Evolutionary conservation across 2,329 filamentous ascomycete genomes (phyloP).

Genomic region (Phialemoniopsis sp.): DNA sequence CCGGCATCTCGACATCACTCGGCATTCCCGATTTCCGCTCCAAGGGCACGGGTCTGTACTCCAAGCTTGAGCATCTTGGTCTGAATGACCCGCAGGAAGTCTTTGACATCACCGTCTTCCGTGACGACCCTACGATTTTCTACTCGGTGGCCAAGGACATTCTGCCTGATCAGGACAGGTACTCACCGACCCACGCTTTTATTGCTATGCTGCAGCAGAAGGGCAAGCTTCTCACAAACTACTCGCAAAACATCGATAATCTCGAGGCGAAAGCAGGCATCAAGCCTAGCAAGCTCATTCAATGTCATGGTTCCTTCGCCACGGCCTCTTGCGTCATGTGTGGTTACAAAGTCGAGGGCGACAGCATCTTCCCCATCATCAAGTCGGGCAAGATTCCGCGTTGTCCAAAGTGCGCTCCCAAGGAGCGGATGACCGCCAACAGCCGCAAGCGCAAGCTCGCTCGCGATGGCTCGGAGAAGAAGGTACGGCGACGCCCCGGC

Average conservation of each 20-base stretch:
- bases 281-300: conserved; percentile 74
- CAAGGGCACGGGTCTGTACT: conserved; percentile 87
- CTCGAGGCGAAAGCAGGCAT: conserved; percentile 87
- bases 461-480: conserved; percentile 29
- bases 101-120: conserved; percentile 86
- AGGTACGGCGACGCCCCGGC: conserved; percentile 30
- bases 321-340: conserved; percentile 88
- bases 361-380: conserved; percentile 76
- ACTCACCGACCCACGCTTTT: conserved; percentile 90
- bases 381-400: conserved; percentile 70
- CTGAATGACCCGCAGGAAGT: conserved; percentile 86
- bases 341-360: conserved; percentile 66
- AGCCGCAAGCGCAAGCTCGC: conserved; percentile 50
- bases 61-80: conserved; percentile 74
- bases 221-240: conserved; percentile 89
- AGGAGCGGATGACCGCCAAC: conserved; percentile 45
- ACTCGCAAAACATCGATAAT: conserved; percentile 98
- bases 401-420: conserved; percentile 66
- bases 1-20: conserved; percentile 92
- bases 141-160: conserved; percentile 91
- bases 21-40: conserved; percentile 97
- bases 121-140: conserved; percentile 82
- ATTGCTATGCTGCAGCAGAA: conserved; percentile 85
- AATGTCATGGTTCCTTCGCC: conserved; percentile 95
- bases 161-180: conserved; percentile 72